These are phyloP conservation scores for Parachaetomium inaequale DNA, from an alignment of 495 filamentous ascomycete species.

Conservation along the genomic window DNA sequence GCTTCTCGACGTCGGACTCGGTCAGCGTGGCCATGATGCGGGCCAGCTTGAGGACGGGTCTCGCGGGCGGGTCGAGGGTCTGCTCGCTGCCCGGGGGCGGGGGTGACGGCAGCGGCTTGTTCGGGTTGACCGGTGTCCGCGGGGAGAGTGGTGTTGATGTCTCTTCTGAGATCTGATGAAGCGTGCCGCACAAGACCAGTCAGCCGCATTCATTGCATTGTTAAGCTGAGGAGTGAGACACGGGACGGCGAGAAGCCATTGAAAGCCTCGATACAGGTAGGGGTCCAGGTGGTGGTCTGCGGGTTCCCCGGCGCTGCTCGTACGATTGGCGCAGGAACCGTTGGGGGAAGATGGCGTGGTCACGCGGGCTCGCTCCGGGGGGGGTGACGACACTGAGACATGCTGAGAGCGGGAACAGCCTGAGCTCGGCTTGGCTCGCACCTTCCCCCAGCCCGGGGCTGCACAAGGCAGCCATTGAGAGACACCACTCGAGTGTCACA, in stretches of 20 bases:
- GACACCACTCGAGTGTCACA: neutral
- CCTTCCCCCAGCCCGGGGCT: neutral
- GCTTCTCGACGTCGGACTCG: constrained; percentile 59
- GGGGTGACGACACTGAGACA: constrained; percentile 28
- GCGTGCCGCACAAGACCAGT: constrained; percentile 22
- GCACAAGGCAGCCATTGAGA: neutral
- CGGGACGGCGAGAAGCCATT: neutral
- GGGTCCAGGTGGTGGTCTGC: neutral
- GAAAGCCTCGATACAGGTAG: neutral
- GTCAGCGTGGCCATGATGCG: constrained; percentile 57
- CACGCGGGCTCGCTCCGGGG: constrained; percentile 24
- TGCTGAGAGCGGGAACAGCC: neutral
- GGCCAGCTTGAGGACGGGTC: constrained; percentile 44
- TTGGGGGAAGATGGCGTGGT: constrained; percentile 21
- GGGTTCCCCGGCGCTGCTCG: constrained; percentile 11
- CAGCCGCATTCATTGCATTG: constrained; percentile 12
- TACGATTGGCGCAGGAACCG: constrained; percentile 25
- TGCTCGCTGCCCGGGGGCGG: constrained; percentile 46
- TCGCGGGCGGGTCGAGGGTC: constrained; percentile 36
- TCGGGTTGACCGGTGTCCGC: constrained; percentile 42
- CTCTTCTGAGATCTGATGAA: constrained; percentile 22
- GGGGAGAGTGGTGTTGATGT: constrained; percentile 25
- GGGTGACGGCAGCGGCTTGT: constrained; percentile 52
- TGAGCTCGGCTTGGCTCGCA: constrained; percentile 11
- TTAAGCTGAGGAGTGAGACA: constrained; percentile 8